Evolutionary conservation across 495 filamentous ascomycete species (phyloP), one percentile per base, ranked within the genome.

Genomic region (Apiosordaria backusii): DNA sequence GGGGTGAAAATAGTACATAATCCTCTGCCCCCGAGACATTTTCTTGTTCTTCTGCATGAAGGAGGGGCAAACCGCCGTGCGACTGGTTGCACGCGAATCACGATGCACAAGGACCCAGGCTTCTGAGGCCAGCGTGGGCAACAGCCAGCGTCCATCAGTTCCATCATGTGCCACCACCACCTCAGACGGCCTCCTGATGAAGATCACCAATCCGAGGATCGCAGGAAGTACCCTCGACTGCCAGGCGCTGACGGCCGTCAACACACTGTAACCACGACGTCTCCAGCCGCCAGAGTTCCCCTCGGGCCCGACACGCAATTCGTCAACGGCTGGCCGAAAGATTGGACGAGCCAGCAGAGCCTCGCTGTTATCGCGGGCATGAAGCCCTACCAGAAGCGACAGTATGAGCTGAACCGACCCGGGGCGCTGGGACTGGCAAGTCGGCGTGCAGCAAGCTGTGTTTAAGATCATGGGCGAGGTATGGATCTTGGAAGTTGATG

Each of bases 301-400:
- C 25, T 64, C 13, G 26, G 22, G 53, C 19, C 24, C n/a, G 6
- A 19, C 23, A 55, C 52, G 26, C 62, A 64, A n/a, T 54, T 50
- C 26, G 62, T 25, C 24, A 25, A 50, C 19, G 27, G 40, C 16
- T 45, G 52, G 35, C 45, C 5, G 59, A 23, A 55, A 58, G 55
- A 0, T 61, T 50, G 26, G 64, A 66, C 21, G 1, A 62, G 64
- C 55, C 50, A 54, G 6, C 57, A 50, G 19, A 60, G 40, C 54
- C 63, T 59, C 55, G 35, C 57, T 62, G 67, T 71, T 68, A 67
- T 24, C 15, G 40, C 13, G 7, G 60, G 68, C 65, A 26, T 55
- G 2, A 15, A 63, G 62, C 54, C 69, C 57, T 61, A 61, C 26
- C 58, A 50, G n/a, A 27, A 52, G 68, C 29, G 61, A 74, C 64